Percentiles rank a stretch among this genome's conserved stretches.
phyloP scores from a whole-genome alignment of 108 stramenopile genomes.

The Schizochytrium sp. region DNA sequence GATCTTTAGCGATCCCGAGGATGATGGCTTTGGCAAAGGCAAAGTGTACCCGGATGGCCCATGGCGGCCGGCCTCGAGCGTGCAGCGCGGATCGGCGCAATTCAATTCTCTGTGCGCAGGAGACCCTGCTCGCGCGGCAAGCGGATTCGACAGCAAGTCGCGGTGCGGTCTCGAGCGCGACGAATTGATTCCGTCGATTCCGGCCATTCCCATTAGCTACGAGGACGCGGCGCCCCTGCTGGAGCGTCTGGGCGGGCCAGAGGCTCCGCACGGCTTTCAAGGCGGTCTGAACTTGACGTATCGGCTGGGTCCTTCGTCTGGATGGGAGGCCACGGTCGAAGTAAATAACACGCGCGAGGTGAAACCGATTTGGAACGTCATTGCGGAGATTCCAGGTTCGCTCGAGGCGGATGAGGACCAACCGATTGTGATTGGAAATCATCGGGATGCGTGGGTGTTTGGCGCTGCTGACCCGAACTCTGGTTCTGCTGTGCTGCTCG shows the following conservation, averaged over 20 bases:
- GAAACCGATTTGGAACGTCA: conserved; percentile 51
- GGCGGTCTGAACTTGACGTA: conserved; percentile 48
- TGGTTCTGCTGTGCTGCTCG: conserved; percentile 52
- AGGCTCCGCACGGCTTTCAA: conserved; percentile 29
- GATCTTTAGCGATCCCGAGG: conserved; percentile 53
- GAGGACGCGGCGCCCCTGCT: conserved; percentile 53
- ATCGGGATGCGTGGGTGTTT: conserved; percentile 65
- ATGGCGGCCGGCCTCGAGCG: conserved; percentile 42
- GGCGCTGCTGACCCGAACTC: conserved; percentile 63
- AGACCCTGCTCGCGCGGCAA: conserved; percentile 46
- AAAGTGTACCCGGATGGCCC: conserved; percentile 54
- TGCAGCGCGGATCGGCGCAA: conserved; percentile 58
- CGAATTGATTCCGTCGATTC: conserved; percentile 53
- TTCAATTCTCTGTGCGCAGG: conserved; percentile 56
- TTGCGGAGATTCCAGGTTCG: conserved; percentile 47
- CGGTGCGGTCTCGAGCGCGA: conserved; percentile 11
- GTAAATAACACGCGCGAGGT: conserved; percentile 38
- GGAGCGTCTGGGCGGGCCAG: conserved; percentile 39
- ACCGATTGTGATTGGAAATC: conserved; percentile 52
- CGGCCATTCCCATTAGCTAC: conserved; percentile 51
- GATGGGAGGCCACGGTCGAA: neutral
- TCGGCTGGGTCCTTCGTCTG: conserved; percentile 43
- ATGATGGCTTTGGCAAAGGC: conserved; percentile 50
- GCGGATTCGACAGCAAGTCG: conserved; percentile 24
- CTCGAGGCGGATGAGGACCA: conserved; percentile 30